Percentiles rank a stretch among this genome's conserved stretches.
These are phyloP conservation scores for Talaromyces sp. DNA, from an alignment of 2,329 filamentous ascomycete genomes.

Conservation along the genomic window DNA sequence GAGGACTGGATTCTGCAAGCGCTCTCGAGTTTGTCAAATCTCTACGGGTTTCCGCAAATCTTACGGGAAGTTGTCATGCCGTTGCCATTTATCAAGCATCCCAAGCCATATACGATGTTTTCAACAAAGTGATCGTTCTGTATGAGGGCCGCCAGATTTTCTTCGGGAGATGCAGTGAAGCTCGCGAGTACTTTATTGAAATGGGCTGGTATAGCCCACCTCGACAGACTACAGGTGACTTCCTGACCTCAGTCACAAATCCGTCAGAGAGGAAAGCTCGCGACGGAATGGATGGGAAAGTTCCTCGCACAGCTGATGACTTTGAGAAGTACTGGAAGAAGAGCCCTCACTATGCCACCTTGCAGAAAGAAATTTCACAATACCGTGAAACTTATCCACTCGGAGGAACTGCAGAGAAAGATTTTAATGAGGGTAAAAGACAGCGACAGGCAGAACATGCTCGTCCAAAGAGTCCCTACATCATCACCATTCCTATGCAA, in stretches of 20 bases:
- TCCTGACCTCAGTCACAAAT: constrained; percentile 70
- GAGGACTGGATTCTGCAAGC: constrained; percentile 59
- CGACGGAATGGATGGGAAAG: constrained; percentile 61
- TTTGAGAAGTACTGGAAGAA: constrained; percentile 59
- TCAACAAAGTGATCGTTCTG: constrained; percentile 74
- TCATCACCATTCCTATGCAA: constrained; percentile 76
- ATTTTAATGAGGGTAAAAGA: constrained; percentile 36
- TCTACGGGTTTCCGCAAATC: constrained; percentile 53
- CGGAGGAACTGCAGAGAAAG: constrained; percentile 34
- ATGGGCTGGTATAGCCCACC: constrained; percentile 70
- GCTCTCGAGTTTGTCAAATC: constrained; percentile 62
- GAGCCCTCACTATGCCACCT: constrained; percentile 33
- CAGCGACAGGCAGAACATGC: constrained; percentile 42
- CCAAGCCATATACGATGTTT: constrained; percentile 60
- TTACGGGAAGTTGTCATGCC: constrained; percentile 54
- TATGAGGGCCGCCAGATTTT: constrained; percentile 80
- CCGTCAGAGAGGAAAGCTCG: constrained; percentile 60
- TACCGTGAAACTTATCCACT: constrained; percentile 37
- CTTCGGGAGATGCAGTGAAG: constrained; percentile 65
- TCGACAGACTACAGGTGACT: constrained; percentile 70
- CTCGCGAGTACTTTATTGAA: constrained; percentile 67
- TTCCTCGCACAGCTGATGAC: constrained; percentile 69
- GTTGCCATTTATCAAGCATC: constrained; percentile 62
- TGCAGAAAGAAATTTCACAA: constrained; percentile 40
- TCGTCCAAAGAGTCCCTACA: constrained; percentile 63